Conservation (phyloP, 441 rosid species). For the Caryocar brasiliense region DNA sequence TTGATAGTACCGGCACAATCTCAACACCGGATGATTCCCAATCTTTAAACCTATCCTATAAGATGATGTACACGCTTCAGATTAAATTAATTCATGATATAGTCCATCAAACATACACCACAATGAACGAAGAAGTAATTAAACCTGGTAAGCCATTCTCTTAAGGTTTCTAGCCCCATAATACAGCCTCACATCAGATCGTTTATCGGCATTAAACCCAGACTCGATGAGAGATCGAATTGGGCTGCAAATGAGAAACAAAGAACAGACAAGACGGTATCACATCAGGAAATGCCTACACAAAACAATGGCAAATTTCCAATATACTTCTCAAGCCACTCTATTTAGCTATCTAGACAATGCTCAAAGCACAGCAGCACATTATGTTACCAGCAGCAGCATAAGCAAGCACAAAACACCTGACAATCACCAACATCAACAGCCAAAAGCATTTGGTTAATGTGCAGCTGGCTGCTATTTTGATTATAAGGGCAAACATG, state of each 20-base stretch:
- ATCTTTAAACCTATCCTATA: conserved; percentile 74
- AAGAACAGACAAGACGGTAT: not conserved
- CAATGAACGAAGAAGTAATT: not conserved
- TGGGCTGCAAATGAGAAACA: conserved; percentile 48
- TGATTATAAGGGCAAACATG: too few species aligned
- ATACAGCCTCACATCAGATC: conserved; percentile 80
- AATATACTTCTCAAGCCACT: too few species aligned
- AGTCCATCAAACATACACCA: not conserved
- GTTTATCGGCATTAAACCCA: conserved; percentile 65
- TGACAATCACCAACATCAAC: too few species aligned
- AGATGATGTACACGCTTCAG: conserved; percentile 3
- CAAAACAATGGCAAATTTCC: not conserved
- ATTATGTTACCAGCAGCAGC: too few species aligned
- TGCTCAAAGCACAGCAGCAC: too few species aligned
- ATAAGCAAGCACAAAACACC: too few species aligned
- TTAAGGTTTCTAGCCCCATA: conserved; percentile 85
- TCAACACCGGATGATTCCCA: conserved; percentile 93
- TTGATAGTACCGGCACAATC: conserved; percentile 74
- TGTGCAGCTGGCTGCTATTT: too few species aligned
- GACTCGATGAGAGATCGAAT: conserved; percentile 83
- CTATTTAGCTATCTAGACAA: too few species aligned
- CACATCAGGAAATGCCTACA: not conserved
- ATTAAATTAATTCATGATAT: not conserved
- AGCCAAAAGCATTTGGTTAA: too few species aligned
- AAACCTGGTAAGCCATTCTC: conserved; percentile 97